Conservation (phyloP, 371 early-diverging fungal species). For the Mortierella sp. region DNA sequence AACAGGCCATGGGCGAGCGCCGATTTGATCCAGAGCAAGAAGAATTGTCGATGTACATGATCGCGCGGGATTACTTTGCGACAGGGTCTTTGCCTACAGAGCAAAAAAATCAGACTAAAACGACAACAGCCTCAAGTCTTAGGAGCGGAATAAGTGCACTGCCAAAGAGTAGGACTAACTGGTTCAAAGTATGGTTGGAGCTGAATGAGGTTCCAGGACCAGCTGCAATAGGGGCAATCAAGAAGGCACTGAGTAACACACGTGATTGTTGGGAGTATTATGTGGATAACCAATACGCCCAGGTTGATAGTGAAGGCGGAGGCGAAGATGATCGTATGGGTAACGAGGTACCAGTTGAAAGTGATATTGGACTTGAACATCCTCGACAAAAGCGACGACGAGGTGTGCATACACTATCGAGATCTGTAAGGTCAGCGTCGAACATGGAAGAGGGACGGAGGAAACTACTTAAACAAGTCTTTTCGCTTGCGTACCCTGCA, state of each 20-base stretch:
- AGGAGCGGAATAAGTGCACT: not conserved
- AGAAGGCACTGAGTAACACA: constrained; percentile 13
- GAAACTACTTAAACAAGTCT: constrained; percentile 30
- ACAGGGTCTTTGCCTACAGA: constrained; percentile 17
- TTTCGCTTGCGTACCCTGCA: constrained; percentile 30
- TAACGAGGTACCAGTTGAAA: not conserved
- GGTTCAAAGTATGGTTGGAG: constrained; percentile 53
- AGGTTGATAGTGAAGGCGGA: not conserved
- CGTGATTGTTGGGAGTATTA: constrained; percentile 3
- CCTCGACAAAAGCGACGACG: not conserved
- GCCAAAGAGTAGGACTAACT: constrained; percentile 16
- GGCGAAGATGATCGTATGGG: not conserved
- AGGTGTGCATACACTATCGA: not conserved
- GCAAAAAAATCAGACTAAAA: not conserved
- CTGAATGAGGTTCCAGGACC: constrained; percentile 41
- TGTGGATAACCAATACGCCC: not conserved
- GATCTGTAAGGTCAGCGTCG: not conserved
- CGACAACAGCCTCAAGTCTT: not conserved
- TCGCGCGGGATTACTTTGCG: constrained; percentile 24
- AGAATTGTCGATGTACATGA: not conserved
- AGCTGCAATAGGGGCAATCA: constrained; percentile 22
- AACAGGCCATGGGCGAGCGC: constrained; percentile 21
- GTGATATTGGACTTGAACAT: not conserved
- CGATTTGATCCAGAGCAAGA: not conserved
- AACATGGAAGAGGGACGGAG: not conserved